Percentiles rank a stretch among this genome's conserved stretches.
Conservation (phyloP, 192 early-diverging fungal genomes). For the Coemansia sp. region DNA sequence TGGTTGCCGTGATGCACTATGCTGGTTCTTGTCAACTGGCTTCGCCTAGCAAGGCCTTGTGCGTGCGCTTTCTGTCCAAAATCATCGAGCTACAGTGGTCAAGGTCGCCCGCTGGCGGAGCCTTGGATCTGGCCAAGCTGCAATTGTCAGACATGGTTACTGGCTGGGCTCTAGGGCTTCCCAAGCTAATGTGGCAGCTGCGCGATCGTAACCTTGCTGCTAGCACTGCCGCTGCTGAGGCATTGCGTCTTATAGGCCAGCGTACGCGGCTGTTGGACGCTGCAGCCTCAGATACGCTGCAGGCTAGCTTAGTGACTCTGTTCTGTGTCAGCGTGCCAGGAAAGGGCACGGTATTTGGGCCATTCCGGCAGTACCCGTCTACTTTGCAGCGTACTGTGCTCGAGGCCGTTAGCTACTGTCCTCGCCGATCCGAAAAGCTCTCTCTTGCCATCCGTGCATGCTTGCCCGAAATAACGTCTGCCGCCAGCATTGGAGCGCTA, state of each 20-base stretch:
- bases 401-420: constrained; percentile 30
- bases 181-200: constrained; percentile 53
- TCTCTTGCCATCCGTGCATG: constrained; percentile 26
- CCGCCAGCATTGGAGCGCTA: constrained; percentile 9
- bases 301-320: constrained; percentile 39
- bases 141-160: constrained; percentile 12
- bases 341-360: constrained; percentile 44
- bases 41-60: constrained; percentile 39
- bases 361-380: constrained; percentile 37
- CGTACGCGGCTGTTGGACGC: constrained; percentile 39
- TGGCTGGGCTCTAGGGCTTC: constrained; percentile 39
- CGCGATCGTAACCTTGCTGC: constrained; percentile 41
- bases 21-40: constrained; percentile 15
- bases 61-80: constrained; percentile 28
- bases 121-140: constrained; percentile 11
- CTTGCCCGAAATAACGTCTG: constrained; percentile 1
- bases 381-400: constrained; percentile 36
- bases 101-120: constrained; percentile 1
- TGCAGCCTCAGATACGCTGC: constrained; percentile 13
- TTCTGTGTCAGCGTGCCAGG: constrained; percentile 47
- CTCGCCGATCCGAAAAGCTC: constrained; percentile 15
- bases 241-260: constrained; percentile 41
- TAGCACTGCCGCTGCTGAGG: constrained; percentile 24
- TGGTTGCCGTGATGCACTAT: constrained; percentile 31
- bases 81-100: constrained; percentile 38